A percentile compares a stretch with the other conserved stretches of the same genome.
Conservation (phyloP, 2,329 filamentous ascomycete species). For the Alternaria arborescens region DNA sequence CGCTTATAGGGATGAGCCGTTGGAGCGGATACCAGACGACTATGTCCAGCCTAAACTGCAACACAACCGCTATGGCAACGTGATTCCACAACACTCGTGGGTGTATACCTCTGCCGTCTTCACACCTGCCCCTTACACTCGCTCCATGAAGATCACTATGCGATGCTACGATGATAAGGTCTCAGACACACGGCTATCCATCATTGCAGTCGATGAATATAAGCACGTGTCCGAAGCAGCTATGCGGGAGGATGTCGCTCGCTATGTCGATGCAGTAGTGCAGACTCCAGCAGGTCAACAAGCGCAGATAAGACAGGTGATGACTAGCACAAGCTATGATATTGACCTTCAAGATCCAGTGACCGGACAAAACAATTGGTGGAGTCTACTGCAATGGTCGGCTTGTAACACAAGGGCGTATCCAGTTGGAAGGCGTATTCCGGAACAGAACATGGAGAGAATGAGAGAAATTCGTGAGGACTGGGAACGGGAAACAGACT, state of each 20-base stretch:
- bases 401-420: neutral
- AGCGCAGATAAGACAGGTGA: neutral
- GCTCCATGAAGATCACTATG: neutral
- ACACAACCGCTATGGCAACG: neutral
- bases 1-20: neutral
- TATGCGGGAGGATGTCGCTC: neutral
- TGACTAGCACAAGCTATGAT: neutral
- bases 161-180: neutral
- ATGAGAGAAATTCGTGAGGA: neutral
- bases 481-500: neutral
- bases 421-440: neutral
- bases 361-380: neutral
- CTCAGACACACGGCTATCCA: neutral
- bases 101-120: conserved; percentile 1
- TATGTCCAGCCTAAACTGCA: neutral
- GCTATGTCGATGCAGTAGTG: neutral
- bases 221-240: neutral
- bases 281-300: neutral
- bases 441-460: neutral
- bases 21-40: neutral
- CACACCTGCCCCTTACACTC: neutral
- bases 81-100: neutral
- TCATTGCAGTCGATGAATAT: neutral
- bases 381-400: neutral
- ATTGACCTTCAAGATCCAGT: neutral